phyloP scores from a whole-genome alignment of 1,284 basidiomycete genomes.

The Leccinum subspadiceum region DNA sequence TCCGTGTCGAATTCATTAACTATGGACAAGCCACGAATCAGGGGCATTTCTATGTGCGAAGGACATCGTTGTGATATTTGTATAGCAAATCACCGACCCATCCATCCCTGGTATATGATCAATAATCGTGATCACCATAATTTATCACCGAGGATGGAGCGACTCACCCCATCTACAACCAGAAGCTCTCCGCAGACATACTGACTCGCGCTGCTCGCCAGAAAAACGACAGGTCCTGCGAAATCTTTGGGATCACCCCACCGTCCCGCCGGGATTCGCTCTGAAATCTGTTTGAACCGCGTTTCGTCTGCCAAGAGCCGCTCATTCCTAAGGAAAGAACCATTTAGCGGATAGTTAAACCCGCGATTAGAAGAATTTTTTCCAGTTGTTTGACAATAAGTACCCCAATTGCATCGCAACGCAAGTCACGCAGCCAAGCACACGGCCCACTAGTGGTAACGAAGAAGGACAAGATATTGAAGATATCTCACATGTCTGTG shows the following conservation, averaged over 20 bases:
- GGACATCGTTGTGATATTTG: constrained; percentile 1
- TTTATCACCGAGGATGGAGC: constrained; percentile 16
- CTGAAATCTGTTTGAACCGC: constrained; percentile 84
- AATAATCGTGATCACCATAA: constrained; percentile 13
- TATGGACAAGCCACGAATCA: neutral
- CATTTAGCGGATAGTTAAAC: constrained; percentile 19
- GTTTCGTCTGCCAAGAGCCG: constrained; percentile 71
- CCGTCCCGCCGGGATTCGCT: constrained; percentile 87
- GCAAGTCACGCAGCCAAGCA: constrained; percentile 5
- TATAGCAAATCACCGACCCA: constrained; percentile 48
- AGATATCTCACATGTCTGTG: constrained; percentile 75
- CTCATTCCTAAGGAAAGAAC: constrained; percentile 61
- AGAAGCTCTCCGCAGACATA: constrained; percentile 89
- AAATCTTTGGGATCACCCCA: constrained; percentile 92
- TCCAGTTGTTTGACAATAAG: constrained; percentile 2
- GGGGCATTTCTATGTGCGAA: constrained; percentile 2
- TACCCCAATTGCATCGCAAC: constrained; percentile 8
- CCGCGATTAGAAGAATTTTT: constrained; percentile 8
- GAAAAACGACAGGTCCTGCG: constrained; percentile 87
- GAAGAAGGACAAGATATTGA: constrained; percentile 11
- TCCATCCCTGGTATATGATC: constrained; percentile 52
- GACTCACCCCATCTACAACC: constrained; percentile 70
- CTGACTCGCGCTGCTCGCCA: constrained; percentile 82
- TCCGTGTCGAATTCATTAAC: constrained; percentile 2
- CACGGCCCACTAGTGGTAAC: neutral